A percentile compares a stretch with the other conserved stretches of the same genome.
These are phyloP conservation scores for Aspergillus kassunensis DNA, from an alignment of 495 filamentous ascomycete genomes.

Conservation along the genomic window DNA sequence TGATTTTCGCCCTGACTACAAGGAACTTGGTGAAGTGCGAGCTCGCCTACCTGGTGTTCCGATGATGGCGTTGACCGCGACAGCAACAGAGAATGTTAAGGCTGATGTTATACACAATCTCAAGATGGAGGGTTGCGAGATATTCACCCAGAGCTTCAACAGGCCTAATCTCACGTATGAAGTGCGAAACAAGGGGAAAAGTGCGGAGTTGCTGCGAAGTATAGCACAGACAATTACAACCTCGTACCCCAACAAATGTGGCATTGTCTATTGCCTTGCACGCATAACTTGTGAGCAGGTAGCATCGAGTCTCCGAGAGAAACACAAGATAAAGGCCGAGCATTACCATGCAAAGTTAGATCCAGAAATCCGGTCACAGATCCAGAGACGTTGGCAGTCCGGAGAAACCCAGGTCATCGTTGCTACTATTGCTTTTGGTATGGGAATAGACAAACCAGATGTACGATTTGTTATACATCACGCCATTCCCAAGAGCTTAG, in stretches of 20 bases:
- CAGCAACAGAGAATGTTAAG: constrained; percentile 89
- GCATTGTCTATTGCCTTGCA: constrained; percentile 94
- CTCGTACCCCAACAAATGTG: constrained; percentile 65
- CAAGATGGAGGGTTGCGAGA: constrained; percentile 66
- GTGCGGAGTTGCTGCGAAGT: constrained; percentile 53
- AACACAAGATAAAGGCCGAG: constrained; percentile 64
- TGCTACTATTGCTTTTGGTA: constrained; percentile 98
- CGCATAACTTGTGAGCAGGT: constrained; percentile 75
- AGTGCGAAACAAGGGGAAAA: constrained; percentile 57
- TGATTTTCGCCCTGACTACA: constrained; percentile 97
- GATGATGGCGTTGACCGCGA: constrained; percentile 91
- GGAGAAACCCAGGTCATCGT: constrained; percentile 83
- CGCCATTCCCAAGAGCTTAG: constrained; percentile 87
- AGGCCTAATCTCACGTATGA: constrained; percentile 87
- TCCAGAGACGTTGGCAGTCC: constrained; percentile 79
- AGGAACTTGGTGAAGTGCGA: constrained; percentile 70
- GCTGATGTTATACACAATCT: constrained; percentile 86
- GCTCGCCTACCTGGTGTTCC: constrained; percentile 69
- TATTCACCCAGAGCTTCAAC: constrained; percentile 91
- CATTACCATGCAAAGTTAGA: constrained; percentile 85
- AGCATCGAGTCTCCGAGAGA: constrained; percentile 58
- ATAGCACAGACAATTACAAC: constrained; percentile 70
- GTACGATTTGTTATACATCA: constrained; percentile 95
- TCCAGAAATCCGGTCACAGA: constrained; percentile 53
- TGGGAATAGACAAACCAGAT: constrained; percentile 97